Evolutionary conservation across 768 basidiomycete species (phyloP).

Genomic region (Hydnum rufescens): DNA sequence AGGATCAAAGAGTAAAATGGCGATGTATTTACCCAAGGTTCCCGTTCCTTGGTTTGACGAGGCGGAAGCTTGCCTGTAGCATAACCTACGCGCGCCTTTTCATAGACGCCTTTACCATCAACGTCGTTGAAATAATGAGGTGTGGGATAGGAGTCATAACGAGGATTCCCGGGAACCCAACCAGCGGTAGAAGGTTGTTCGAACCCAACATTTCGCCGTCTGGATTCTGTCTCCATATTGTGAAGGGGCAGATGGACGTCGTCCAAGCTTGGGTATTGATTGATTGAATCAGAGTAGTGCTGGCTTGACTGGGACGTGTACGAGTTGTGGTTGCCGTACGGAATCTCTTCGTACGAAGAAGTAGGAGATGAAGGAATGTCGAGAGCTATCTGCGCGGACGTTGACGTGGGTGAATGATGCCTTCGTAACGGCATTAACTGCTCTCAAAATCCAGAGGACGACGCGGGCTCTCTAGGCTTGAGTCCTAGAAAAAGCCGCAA

Average conservation of each 20-base stretch:
- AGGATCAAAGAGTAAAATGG: not conserved
- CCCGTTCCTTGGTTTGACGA: conserved; percentile 17
- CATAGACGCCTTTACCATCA: conserved; percentile 44
- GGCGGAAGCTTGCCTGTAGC: conserved; percentile 16
- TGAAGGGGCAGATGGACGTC: not conserved
- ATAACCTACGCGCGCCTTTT: conserved; percentile 28
- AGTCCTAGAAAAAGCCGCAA: no score
- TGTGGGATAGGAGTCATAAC: not conserved
- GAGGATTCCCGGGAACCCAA: conserved; percentile 6
- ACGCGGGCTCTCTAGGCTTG: no score
- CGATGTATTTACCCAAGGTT: not conserved
- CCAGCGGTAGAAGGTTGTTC: not conserved
- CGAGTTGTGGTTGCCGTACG: conserved; percentile 7
- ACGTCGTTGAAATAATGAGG: conserved; percentile 13
- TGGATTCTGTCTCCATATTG: conserved; percentile 1
- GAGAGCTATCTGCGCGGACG: not conserved
- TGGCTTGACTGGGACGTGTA: conserved; percentile 27
- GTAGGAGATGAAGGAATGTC: conserved; percentile 8
- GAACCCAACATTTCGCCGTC: not conserved
- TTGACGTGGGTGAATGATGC: no score
- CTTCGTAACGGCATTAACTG: no score
- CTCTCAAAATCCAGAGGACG: no score
- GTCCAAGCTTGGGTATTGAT: conserved; percentile 20
- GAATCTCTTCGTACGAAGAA: conserved; percentile 12
- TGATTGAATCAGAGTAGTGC: conserved; percentile 29